Evolutionary conservation across 495 filamentous ascomycete species (phyloP), one percentile per base, ranked within the genome.

Genomic region (Gamarada debralockiae): DNA sequence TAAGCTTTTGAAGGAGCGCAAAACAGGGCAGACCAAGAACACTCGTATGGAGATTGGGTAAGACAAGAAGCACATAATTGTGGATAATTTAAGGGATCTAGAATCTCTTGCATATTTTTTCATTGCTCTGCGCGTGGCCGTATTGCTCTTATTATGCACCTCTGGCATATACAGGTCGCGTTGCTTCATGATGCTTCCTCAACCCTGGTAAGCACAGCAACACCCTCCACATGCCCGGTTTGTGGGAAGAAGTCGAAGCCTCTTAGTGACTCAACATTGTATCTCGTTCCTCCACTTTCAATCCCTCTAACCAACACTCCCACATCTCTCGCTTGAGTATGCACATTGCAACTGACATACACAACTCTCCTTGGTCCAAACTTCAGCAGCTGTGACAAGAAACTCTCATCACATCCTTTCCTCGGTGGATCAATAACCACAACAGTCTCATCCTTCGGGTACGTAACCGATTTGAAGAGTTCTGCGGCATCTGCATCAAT

Each of bases 221-320:
- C 90, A 37, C 93, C 88, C 68, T 98, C 93, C 0, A 97, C 93
- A 77, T 98, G 93, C 5, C 90, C 83, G 21, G 93, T 97, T 76
- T 97, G 93, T 40, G 93, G 93, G 69, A 98, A 98, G 73, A 98
- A 98, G 63, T 98, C 93, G 65, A 97, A 97, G 3, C 92, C 93
- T 41, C 85, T 77, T 29, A 98, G 72, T 64, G 89, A 95, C 75
- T 98, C 95, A 61, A 98, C 89, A 67, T 84, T 80, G 70, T 96
- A 98, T 41, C 77, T 72, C 23, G 76, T 73, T 21, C 74, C 70
- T 21, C 58, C 66, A 39, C 65, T 68, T 29, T 65, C 66, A 27
- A 46, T 37, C 3, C 59, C 66, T 29, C 56, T 40, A 0, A 95
- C 89, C 68, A 96, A 70, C 27, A 89, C 74, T 0, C 89, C 91